These are phyloP conservation scores for Tulasnella sp. DNA, from an alignment of 768 basidiomycete genomes.

Conservation along the genomic window DNA sequence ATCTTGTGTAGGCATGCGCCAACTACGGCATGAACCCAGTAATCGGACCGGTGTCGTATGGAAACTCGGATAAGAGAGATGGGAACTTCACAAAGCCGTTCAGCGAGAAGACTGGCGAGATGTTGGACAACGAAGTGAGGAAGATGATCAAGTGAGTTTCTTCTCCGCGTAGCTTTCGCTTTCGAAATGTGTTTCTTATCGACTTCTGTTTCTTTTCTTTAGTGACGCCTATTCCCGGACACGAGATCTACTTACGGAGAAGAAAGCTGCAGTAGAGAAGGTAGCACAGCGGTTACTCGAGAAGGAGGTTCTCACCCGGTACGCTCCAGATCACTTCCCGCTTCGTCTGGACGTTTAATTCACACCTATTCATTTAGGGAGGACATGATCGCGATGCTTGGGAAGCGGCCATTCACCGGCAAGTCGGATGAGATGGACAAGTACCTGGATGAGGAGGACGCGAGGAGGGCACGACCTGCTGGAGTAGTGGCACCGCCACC, in stretches of 20 bases:
- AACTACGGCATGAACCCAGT: slow-evolving; percentile 95
- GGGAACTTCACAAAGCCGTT: slow-evolving; percentile 96
- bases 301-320: slow-evolving; percentile 94
- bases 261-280: slow-evolving; percentile 84
- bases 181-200: not conserved
- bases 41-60: slow-evolving; percentile 95
- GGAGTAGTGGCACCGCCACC: slow-evolving; percentile 13
- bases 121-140: slow-evolving; percentile 82
- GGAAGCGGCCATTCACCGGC: slow-evolving; percentile 70
- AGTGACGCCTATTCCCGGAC: slow-evolving; percentile 78
- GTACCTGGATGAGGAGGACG: slow-evolving; percentile 64
- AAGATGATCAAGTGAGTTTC: slow-evolving; percentile 76
- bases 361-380: slow-evolving; percentile 39
- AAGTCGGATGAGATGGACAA: slow-evolving; percentile 90
- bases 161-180: not conserved
- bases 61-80: slow-evolving; percentile 70
- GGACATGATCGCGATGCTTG: slow-evolving; percentile 77
- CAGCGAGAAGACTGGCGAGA: slow-evolving; percentile 93
- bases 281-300: slow-evolving; percentile 83
- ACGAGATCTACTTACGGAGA: slow-evolving; percentile 63
- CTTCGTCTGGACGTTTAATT: not conserved
- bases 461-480: slow-evolving; percentile 4
- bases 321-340: slow-evolving; percentile 23
- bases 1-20: slow-evolving; percentile 54
- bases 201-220: not conserved